These are phyloP conservation scores for Penicillium sp. DNA, from an alignment of 2,329 filamentous ascomycete genomes.

Conservation along the genomic window DNA sequence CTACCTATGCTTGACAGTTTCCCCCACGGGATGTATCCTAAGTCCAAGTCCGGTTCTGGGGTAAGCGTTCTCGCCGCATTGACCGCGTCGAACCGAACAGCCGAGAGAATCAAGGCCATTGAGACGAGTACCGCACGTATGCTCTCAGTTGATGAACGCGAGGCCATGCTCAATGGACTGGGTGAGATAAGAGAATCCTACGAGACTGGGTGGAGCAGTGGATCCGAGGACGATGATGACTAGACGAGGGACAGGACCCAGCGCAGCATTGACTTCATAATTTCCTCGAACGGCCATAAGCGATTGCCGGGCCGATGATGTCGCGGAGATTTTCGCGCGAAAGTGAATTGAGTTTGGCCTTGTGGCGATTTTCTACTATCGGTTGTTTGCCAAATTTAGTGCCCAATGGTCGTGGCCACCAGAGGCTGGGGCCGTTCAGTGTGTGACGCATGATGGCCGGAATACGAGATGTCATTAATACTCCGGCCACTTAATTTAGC, in stretches of 20 bases:
- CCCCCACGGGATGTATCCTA: constrained; percentile 67
- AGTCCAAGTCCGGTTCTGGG: constrained; percentile 44
- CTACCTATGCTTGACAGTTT: constrained; percentile 84
- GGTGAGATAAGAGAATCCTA: constrained; percentile 84
- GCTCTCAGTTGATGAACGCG: constrained; percentile 74
- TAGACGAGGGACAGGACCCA: constrained; percentile 18
- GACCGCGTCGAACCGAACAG: constrained; percentile 72
- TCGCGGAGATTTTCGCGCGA: not conserved
- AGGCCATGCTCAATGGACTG: constrained; percentile 76
- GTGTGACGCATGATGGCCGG: constrained; percentile 1
- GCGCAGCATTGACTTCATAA: not conserved
- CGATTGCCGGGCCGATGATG: not conserved
- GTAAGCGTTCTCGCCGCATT: constrained; percentile 55
- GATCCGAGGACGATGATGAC: constrained; percentile 48
- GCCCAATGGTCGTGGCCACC: not conserved
- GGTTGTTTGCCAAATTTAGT: not conserved
- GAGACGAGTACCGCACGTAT: constrained; percentile 61
- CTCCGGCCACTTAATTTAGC: not conserved
- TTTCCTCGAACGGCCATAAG: not conserved
- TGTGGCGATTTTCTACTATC: not conserved
- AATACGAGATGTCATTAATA: not conserved
- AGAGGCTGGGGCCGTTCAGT: not conserved
- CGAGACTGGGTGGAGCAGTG: constrained; percentile 81
- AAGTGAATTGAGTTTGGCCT: not conserved
- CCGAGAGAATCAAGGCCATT: constrained; percentile 63